Evolutionary conservation across 345 rosid genomes (phyloP), one percentile per base, ranked within the genome.

Genomic region (Euclidium syriacum): DNA sequence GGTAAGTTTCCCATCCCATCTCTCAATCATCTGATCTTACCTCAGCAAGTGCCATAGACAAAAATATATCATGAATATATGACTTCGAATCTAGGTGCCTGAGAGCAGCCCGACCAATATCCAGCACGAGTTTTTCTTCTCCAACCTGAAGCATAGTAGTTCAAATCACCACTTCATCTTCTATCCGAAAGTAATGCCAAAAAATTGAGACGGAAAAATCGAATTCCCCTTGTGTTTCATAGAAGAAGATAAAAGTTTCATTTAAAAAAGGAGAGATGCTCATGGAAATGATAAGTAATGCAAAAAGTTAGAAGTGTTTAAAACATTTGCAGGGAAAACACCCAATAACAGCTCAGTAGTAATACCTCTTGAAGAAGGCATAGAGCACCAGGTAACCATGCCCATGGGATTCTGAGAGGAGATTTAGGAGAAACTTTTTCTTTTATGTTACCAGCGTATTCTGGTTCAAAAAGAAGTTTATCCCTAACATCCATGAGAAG

Each of bases 31-130:
- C 73, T 62, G 65, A 57, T 71, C 85, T 83, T 80, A 94, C 99
- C 95, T 94, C 99, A 44, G 99, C 83, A 52, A 87, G 78, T 49
- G 97, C 96, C 99, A 94, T 94, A 9, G 96, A 80, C 23, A 90
- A 74, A 73, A 91, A 83, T 51, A 92, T 51, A 74, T 92, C 96
- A 67, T 92, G 98, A 73, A 78, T 72, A 74, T 77, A 78, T 26
- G 91, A 80, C 81, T 85, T 94, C 12, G 96, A 80, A 78, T 90
- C 91, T 58, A 79, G 81, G 72, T 76, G 82, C 75, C 80, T 83
- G 77, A 87, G 85, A 68, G 85, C 96, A 75, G 79, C 81, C 59
- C 72, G 79, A 29, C 99, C 99, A 63, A 94, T 83, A 67, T 78
- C 79, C 58, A 91, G 70, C 75, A 86, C 96, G 23, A 83, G 68